phyloP scores from a whole-genome alignment of 192 early-diverging fungal species.

The Chytriomyces hyalinus region DNA sequence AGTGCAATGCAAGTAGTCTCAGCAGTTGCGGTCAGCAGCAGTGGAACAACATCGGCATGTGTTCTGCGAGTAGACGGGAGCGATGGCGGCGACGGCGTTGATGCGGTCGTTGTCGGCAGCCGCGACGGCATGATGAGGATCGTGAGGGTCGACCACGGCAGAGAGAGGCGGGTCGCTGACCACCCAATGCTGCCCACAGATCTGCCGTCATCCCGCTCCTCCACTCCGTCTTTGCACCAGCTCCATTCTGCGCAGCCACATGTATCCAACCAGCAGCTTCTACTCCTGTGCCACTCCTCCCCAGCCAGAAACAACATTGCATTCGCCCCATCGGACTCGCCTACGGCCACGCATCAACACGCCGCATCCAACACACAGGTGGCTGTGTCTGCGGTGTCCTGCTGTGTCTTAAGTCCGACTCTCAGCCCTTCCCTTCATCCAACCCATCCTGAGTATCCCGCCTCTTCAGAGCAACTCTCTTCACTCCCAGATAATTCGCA shows the following conservation, averaged over 20 bases:
- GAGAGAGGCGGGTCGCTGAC: background rate
- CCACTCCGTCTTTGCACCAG: background rate
- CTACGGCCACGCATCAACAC: background rate
- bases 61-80: background rate
- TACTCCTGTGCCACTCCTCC: background rate
- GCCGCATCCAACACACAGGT: background rate
- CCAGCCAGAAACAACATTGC: conserved; percentile 5
- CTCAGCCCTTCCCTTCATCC: background rate
- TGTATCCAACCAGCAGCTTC: background rate
- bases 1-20: background rate
- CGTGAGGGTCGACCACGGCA: background rate
- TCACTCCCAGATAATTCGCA: no score
- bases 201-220: background rate
- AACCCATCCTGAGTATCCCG: no score
- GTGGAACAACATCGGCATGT: conserved; percentile 3
- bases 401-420: background rate
- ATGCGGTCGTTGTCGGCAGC: background rate
- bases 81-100: background rate
- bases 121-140: conserved; percentile 13
- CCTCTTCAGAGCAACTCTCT: no score
- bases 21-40: background rate
- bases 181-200: background rate
- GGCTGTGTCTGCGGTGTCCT: conserved; percentile 18
- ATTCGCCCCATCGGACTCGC: background rate
- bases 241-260: background rate